phyloP scores from a whole-genome alignment of 1,284 basidiomycete genomes.

The Ustilago vetiveriae region DNA sequence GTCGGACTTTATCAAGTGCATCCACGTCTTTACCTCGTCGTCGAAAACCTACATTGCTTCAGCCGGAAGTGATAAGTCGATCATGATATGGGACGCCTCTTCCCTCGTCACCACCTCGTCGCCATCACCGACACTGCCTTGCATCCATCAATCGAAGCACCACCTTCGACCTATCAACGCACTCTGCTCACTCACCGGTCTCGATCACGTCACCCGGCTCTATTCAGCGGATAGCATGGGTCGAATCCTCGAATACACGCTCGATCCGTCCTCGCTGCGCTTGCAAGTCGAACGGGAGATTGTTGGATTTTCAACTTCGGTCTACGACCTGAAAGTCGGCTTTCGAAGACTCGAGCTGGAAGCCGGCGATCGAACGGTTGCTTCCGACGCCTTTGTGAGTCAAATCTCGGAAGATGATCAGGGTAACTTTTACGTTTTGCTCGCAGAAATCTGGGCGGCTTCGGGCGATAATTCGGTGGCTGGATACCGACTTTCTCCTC shows the following conservation, averaged over 20 bases:
- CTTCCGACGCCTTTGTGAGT: conserved; percentile 15
- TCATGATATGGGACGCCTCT: conserved; percentile 26
- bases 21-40: conserved; percentile 14
- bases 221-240: conserved; percentile 53
- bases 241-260: conserved; percentile 27
- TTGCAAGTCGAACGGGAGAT: conserved; percentile 29
- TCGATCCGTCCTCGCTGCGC: conserved; percentile 4
- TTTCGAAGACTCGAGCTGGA: conserved; percentile 21
- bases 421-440: conserved; percentile 2
- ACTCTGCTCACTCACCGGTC: conserved; percentile 3
- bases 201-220: conserved; percentile 11
- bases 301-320: conserved; percentile 24
- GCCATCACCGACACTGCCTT: neutral
- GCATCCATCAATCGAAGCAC: conserved; percentile 12
- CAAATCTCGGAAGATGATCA: conserved; percentile 15
- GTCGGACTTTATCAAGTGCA: conserved; percentile 47
- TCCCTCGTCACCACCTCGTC: neutral
- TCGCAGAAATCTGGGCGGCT: conserved; percentile 30
- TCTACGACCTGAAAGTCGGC: conserved; percentile 25
- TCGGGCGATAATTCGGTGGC: conserved; percentile 19
- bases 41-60: conserved; percentile 17
- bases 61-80: conserved; percentile 42
- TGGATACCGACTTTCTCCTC: conserved; percentile 12
- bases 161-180: conserved; percentile 47
- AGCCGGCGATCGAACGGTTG: neutral